Base-by-base conservation (phyloP, 192 early-diverging fungal species). In the Backusella psychrophila region DNA sequence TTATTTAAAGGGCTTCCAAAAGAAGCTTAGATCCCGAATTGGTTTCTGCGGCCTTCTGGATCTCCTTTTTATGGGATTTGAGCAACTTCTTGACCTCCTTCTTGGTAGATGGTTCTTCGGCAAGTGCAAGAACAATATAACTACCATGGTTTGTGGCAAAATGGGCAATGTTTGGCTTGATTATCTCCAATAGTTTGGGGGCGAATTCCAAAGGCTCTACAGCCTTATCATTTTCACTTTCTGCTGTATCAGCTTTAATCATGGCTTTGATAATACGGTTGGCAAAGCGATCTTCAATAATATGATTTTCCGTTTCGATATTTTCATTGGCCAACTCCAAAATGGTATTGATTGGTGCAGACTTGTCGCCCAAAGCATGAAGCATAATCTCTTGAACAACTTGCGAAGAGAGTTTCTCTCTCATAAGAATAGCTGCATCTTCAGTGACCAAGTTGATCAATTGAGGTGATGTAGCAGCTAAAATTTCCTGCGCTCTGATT, bases 341-440 rank as follows among this genome's bases (percentile, higher is more conserved):
- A 29, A 86, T 80, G 17, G 80, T 72, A 36, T 89, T 74, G 34
- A 85, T 63, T 26, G 85, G 86, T 19, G 78, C 76, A 3, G 70
- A 69, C 68, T 79, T 83, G 59, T 89, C 86, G 29, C 84, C 87
- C 29, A 77, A 73, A 38, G 91, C 89, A 66, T 88, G 91, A 72
- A 94, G 77, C 80, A 94, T 83, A 31, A 87, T 91, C 79, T 94
- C 93, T 49, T 84, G 78, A 14, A 97, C 85, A 6, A 93, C 90
- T 79, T 92, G 89, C 72, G 89, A 88, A 19, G 91, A 89, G 76
- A 90, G 84, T 31, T 88, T 82, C 36, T 93, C 90, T 23, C 89
- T 85, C 44, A 96, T 81, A 38, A 94, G 85, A 53, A 86, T 81
- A 29, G 72, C 73, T 21, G 89, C 81, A 75, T 91, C 79, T 19